Evolutionary conservation across 208 protist species (phyloP).

Genomic region (Sergeia podlipaevii): DNA sequence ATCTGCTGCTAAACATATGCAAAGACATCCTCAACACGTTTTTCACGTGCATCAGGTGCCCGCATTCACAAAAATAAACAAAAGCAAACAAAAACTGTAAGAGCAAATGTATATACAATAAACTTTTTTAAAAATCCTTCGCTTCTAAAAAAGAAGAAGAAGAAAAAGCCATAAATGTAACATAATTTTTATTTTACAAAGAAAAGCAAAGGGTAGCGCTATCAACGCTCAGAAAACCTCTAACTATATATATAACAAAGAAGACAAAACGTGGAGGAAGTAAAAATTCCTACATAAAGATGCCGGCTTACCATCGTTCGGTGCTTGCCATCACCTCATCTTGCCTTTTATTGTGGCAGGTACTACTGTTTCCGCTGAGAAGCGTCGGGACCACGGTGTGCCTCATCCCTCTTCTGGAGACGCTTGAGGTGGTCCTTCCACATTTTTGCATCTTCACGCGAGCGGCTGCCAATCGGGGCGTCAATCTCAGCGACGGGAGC

Average conservation of each 20-base stretch:
- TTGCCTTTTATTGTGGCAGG: too few relatives aligned
- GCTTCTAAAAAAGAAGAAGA: slow-evolving; percentile 12
- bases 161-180: background rate
- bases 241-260: slow-evolving; percentile 7
- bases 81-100: background rate
- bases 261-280: background rate
- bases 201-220: background rate
- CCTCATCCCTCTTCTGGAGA: slow-evolving; percentile 1
- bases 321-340: too few relatives aligned
- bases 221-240: too few relatives aligned
- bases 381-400: too few relatives aligned
- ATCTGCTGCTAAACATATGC: too few relatives aligned
- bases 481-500: slow-evolving; percentile 18
- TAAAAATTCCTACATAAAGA: too few relatives aligned
- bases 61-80: too few relatives aligned
- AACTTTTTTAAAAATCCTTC: slow-evolving; percentile 12
- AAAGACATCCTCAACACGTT: too few relatives aligned
- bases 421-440: slow-evolving; percentile 26
- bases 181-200: background rate
- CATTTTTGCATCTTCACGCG: slow-evolving; percentile 12
- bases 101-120: slow-evolving; percentile 10
- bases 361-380: too few relatives aligned
- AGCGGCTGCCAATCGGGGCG: slow-evolving; percentile 23
- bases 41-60: too few relatives aligned
- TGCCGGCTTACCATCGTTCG: too few relatives aligned